Evolutionary conservation across 495 filamentous ascomycete genomes (phyloP), one percentile per base, ranked within the genome.

Genomic region (Aspergillus incahuasiensis): DNA sequence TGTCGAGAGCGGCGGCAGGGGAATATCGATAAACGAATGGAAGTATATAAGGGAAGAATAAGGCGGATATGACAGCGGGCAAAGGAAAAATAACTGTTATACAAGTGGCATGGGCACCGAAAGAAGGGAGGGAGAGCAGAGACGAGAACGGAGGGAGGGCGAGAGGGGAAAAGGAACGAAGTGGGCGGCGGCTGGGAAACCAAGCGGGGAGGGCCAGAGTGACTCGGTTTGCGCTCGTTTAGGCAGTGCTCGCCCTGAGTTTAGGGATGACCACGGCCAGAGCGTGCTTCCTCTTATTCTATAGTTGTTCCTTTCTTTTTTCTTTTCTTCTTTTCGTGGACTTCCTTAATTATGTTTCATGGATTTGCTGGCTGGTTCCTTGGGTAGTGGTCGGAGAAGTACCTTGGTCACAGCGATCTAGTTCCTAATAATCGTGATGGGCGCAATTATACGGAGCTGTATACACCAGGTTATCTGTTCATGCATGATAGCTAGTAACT

Each of bases 51-150:
- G 28, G 42, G 48, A 58, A 55, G 46, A 24, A 49, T 44, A 38
- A 20, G 53, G 41, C 34, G 44, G 58, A 57, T 51, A 64, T 41
- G 58, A 54, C 49, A 64, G 58, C 51, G 30, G 58, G 44, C 47
- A 60, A 55, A 50, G 43, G 43, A 55, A 61, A 64, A 62, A 52
- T 51, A 67, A 65, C 47, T 74, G 70, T 73, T 75, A 69, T 73
- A 74, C 70, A 73, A 56, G 54, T 48, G 61, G 61, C 58, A 46
- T 52, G 69, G 69, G 67, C 61, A 64, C 28, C 63, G 72, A 65
- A 54, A 60, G 60, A 63, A 58, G 54, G 63, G 48, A 64, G 57
- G 55, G 42, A 59, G 68, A 66, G 67, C 65, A 59, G 59, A 64
- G 60, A 60, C 47, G 61, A 49, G 60, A n/a, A n/a, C n/a, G n/a